Evolutionary conservation across 1,139 yeast species (phyloP), one percentile per base, ranked within the genome.

Genomic region (Yamadazyma friedrichii): DNA sequence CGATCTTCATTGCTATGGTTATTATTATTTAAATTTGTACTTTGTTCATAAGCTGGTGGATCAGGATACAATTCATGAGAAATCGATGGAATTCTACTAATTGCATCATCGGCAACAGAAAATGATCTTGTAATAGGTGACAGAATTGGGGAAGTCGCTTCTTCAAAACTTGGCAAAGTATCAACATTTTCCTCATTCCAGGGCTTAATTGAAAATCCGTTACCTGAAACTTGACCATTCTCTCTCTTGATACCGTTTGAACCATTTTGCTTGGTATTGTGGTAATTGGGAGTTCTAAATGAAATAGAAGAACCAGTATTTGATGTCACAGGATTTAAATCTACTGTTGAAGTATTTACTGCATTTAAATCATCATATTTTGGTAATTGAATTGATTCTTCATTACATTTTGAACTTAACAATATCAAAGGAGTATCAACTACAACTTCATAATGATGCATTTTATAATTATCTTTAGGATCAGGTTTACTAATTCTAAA

Each of bases 361-460:
- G 27, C n/a, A 31, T 31, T 13, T 9, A 65, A 43, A 28, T 67
- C 74, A 45, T 62, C 55, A 51, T 88, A 88, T 29, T 77, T 74
- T 0, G 96, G 96, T 40, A 88, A 70, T 38, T 83, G 87, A 35
- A 82, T 69, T 34, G 82, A 82, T 3, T 76, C 89, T 11, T 74
- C 78, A 36, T 72, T 75, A 65, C 96, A 88, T 48, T 80, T 76
- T 20, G 88, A 78, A 41, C 94, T 84, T 36, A 88, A 70, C 40
- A 89, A 67, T 25, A 76, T 73, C 40, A 89, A 72, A 0, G 96
- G 96, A 0, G 96, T 86, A 58, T 88, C 96, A 35, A 89, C 85
- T 39, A 88, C 82, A 36, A 89, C 95, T 54, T 89, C 96, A 56
- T 83, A 89, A 59, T 88, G 95, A 53, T 88, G 91, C 65, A 85